These are phyloP conservation scores for Amaranthus tricolor DNA, from an alignment of 179 eudicot species.

Conservation along the genomic window DNA sequence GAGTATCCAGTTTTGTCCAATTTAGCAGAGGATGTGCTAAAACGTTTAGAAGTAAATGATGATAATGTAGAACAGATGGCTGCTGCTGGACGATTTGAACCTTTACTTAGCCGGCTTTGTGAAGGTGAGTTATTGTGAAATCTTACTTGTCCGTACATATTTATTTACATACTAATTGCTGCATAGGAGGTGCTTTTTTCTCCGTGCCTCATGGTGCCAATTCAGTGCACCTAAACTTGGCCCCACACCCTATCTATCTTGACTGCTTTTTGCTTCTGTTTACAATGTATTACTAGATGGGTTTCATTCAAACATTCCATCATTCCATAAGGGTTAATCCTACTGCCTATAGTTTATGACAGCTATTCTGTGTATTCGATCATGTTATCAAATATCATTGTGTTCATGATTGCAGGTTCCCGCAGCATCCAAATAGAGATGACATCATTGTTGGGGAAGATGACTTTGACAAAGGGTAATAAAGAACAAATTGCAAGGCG, in stretches of 20 bases:
- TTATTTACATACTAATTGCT: not conserved
- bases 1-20: conserved; percentile 55
- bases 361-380: not conserved
- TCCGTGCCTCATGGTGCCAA: not conserved
- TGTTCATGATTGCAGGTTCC: conserved; percentile 41
- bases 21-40: conserved; percentile 55
- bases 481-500: conserved; percentile 60
- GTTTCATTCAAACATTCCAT: not conserved
- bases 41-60: conserved; percentile 44
- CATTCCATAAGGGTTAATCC: not conserved
- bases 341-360: not conserved
- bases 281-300: no score
- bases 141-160: not conserved
- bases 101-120: conserved; percentile 49
- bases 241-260: not conserved
- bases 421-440: conserved; percentile 40
- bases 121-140: conserved; percentile 37
- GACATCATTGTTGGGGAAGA: conserved; percentile 58
- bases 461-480: conserved; percentile 53
- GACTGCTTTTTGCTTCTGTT: not conserved
- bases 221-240: not conserved
- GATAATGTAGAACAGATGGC: conserved; percentile 57
- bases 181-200: not conserved
- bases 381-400: conserved; percentile 1
- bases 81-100: conserved; percentile 66